A percentile compares a stretch with the other conserved stretches of the same genome.
Evolutionary conservation across 2,329 filamentous ascomycete species (phyloP).

Genomic region (Microcyclospora tardicrescens): DNA sequence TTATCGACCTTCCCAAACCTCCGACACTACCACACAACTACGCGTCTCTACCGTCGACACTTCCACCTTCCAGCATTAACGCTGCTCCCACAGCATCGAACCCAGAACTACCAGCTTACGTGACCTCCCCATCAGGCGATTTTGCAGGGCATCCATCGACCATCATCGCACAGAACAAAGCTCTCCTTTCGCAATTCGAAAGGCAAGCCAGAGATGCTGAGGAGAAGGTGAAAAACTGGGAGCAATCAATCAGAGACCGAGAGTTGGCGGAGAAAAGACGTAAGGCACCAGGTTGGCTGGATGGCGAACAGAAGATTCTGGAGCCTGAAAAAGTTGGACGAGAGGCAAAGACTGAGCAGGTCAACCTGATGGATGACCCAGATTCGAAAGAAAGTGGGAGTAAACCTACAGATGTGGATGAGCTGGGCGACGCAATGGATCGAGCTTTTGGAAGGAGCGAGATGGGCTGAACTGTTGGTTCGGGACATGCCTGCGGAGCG

Average conservation of each 20-base stretch:
- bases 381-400: not conserved
- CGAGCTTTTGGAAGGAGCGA: constrained; percentile 23
- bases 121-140: constrained; percentile 58
- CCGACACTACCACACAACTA: constrained; percentile 93
- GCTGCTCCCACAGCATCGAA: constrained; percentile 24
- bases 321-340: constrained; percentile 45
- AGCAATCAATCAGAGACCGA: constrained; percentile 49
- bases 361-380: constrained; percentile 16
- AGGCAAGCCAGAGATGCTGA: constrained; percentile 57
- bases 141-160: constrained; percentile 78
- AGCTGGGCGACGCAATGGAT: constrained; percentile 24
- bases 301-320: constrained; percentile 56
- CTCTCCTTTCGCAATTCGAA: constrained; percentile 62
- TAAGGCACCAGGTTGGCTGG: constrained; percentile 68
- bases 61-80: constrained; percentile 59
- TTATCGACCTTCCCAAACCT: constrained; percentile 77
- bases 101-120: constrained; percentile 47
- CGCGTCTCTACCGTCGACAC: constrained; percentile 73
- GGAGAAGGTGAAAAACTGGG: constrained; percentile 54
- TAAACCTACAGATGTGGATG: constrained; percentile 15
- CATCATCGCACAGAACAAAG: constrained; percentile 69
- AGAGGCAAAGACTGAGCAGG: constrained; percentile 8
- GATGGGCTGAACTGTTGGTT: constrained; percentile 10
- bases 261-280: constrained; percentile 69
- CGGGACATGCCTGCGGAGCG: too few relatives aligned